phyloP scores from a whole-genome alignment of 495 filamentous ascomycete species.

The Opeltia flavorubescens region DNA sequence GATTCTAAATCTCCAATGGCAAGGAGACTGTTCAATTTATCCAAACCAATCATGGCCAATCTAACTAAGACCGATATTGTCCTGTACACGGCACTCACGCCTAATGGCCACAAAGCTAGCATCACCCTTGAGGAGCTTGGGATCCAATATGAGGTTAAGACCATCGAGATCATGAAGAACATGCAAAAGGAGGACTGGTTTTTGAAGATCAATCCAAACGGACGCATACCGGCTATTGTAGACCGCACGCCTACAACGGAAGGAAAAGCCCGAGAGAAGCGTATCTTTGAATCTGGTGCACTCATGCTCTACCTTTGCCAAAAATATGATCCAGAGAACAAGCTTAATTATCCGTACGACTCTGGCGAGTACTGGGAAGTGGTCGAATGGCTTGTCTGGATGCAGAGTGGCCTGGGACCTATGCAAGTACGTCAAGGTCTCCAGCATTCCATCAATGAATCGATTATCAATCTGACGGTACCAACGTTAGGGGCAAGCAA shows the following conservation, averaged over 20 bases:
- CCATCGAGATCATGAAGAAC: constrained; percentile 49
- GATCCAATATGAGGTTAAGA: constrained; percentile 45
- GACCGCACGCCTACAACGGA: constrained; percentile 33
- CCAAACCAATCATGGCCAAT: neutral
- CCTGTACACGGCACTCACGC: constrained; percentile 25
- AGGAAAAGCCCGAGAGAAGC: constrained; percentile 21
- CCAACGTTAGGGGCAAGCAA: constrained; percentile 27
- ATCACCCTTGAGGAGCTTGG: constrained; percentile 74
- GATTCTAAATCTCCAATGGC: too few relatives aligned
- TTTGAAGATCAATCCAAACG: constrained; percentile 78
- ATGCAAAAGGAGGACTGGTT: constrained; percentile 70
- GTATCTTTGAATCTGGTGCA: constrained; percentile 34
- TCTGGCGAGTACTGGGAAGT: constrained; percentile 30
- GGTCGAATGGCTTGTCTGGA: constrained; percentile 32
- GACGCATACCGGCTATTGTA: constrained; percentile 70
- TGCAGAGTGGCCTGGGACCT: constrained; percentile 28
- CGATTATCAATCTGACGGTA: neutral
- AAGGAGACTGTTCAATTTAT: too few relatives aligned
- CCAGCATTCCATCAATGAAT: neutral
- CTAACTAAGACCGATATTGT: constrained; percentile 18
- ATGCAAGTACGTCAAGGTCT: constrained; percentile 21
- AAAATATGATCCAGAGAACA: constrained; percentile 30
- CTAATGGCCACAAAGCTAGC: constrained; percentile 48
- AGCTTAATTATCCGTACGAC: constrained; percentile 29
- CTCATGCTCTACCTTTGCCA: constrained; percentile 34